These are phyloP conservation scores for Amanita fuliginea DNA, from an alignment of 768 basidiomycete species.

Conservation along the genomic window DNA sequence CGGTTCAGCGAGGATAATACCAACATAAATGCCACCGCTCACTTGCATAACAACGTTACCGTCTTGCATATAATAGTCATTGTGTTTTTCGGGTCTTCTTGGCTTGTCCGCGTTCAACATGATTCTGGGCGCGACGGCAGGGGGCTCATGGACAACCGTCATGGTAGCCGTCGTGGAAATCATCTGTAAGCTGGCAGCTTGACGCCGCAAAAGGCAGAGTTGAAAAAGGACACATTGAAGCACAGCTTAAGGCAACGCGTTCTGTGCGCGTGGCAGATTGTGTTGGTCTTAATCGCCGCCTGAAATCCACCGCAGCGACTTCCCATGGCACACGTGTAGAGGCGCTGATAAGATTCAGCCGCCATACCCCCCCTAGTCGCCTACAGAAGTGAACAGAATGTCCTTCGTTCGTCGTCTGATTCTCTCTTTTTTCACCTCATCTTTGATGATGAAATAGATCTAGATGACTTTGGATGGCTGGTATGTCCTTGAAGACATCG, in stretches of 20 bases:
- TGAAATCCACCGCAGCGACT: too few species aligned
- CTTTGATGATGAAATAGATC: neutral
- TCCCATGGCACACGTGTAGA: neutral
- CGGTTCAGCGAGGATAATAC: neutral
- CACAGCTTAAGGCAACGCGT: neutral
- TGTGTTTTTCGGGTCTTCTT: conserved; percentile 11
- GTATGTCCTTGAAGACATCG: neutral
- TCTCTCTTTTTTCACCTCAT: neutral
- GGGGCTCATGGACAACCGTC: neutral
- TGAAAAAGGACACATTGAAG: neutral
- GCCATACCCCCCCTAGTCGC: neutral
- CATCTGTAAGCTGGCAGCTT: neutral
- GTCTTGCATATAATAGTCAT: conserved; percentile 18
- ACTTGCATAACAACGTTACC: conserved; percentile 23
- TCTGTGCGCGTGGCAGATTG: neutral
- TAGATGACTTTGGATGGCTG: neutral
- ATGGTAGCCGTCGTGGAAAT: neutral
- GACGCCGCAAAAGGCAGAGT: neutral
- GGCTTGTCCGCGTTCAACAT: neutral
- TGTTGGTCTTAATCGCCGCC: too few species aligned
- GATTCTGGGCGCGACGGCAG: neutral
- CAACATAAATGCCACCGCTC: conserved; percentile 1
- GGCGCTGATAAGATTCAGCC: neutral
- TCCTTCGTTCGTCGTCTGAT: neutral
- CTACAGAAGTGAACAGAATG: neutral